A percentile compares a stretch with the other conserved stretches of the same genome.
Conservation (phyloP, 225 moss, liverwort and hornwort genomes). For the Takakia lepidozioides region DNA sequence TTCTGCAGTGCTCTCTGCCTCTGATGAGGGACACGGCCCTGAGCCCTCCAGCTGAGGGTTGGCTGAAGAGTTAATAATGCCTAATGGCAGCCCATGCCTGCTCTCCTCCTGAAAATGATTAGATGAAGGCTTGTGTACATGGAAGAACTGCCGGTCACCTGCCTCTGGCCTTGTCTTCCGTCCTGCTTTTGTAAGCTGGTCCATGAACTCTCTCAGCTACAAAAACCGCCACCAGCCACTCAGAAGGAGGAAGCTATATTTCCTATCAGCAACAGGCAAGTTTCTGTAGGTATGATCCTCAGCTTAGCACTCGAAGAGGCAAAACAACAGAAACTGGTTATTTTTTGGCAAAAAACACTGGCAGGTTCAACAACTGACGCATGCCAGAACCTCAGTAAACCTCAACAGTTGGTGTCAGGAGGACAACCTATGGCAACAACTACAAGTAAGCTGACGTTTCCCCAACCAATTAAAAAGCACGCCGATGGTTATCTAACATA, state of each 20-base stretch:
- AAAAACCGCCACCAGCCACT: conserved; percentile 13
- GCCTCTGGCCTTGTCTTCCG: conserved; percentile 43
- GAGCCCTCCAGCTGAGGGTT: conserved; percentile 1
- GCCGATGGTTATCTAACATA: too few relatives aligned
- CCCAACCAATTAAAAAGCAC: too few relatives aligned
- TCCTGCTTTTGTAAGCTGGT: conserved; percentile 35
- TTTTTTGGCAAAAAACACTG: too few relatives aligned
- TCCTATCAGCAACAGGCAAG: too few relatives aligned
- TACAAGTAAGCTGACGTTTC: too few relatives aligned
- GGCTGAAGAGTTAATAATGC: conserved; percentile 18
- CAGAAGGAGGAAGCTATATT: neutral
- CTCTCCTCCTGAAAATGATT: conserved; percentile 40
- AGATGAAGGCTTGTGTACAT: conserved; percentile 16
- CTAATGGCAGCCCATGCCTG: conserved; percentile 36
- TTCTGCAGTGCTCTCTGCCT: conserved; percentile 21
- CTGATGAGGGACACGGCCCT: conserved; percentile 11
- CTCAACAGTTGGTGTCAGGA: too few relatives aligned
- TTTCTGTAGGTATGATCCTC: too few relatives aligned
- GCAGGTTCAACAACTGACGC: too few relatives aligned
- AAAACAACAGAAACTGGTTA: too few relatives aligned
- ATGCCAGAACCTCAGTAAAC: too few relatives aligned
- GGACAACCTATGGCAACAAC: too few relatives aligned
- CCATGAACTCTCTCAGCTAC: conserved; percentile 53
- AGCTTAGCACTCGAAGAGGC: too few relatives aligned
- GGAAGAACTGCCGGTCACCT: conserved; percentile 26